These are phyloP conservation scores for Breviolum minutum DNA, from an alignment of 73 alveolate genomes.

Conservation along the genomic window DNA sequence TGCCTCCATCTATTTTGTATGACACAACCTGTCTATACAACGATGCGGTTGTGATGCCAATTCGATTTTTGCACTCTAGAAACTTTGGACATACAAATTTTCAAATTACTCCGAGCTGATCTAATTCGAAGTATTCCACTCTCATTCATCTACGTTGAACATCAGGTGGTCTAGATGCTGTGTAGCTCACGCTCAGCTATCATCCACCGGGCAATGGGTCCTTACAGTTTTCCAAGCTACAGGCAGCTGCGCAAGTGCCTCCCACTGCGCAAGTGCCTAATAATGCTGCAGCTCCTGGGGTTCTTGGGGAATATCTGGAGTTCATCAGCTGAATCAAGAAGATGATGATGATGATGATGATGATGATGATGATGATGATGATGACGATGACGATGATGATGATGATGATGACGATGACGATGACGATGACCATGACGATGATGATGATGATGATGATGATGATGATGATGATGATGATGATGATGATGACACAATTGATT, in stretches of 20 bases:
- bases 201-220: not conserved
- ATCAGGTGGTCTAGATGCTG: too few relatives aligned
- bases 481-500: too few relatives aligned
- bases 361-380: not conserved
- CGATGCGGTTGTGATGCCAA: too few relatives aligned
- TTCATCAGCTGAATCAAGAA: not conserved
- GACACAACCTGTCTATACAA: too few relatives aligned
- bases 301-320: not conserved
- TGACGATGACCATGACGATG: not conserved
- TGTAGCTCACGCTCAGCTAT: too few relatives aligned
- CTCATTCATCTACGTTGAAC: too few relatives aligned
- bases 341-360: not conserved
- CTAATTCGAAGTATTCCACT: too few relatives aligned
- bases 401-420: not conserved
- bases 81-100: too few relatives aligned
- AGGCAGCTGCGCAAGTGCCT: not conserved
- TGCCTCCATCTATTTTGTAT: too few relatives aligned
- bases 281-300: conserved; percentile 11
- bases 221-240: not conserved
- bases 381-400: not conserved
- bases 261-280: conserved; percentile 1
- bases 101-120: too few relatives aligned
- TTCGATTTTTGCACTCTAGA: too few relatives aligned
- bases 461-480: not conserved
- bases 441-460: not conserved